A percentile compares a stretch with the other conserved stretches of the same genome.
phyloP scores from a whole-genome alignment of 1,139 yeast species.

The Sugiyamaella xylanicola region DNA sequence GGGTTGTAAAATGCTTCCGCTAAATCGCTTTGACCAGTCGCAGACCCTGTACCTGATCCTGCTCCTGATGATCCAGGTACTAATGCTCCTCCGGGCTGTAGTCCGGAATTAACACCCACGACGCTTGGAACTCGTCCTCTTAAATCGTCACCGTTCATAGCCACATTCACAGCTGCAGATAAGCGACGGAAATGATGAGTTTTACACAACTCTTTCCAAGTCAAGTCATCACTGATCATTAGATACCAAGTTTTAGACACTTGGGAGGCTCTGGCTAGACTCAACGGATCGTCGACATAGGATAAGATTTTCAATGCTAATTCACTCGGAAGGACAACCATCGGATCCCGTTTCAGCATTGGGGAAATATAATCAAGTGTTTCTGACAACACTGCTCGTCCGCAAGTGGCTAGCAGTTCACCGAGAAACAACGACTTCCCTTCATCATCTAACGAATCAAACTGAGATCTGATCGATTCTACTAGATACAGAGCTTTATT shows the following conservation, averaged over 20 bases:
- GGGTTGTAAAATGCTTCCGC: slow-evolving; percentile 43
- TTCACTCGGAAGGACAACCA: slow-evolving; percentile 80
- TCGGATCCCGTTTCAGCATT: slow-evolving; percentile 81
- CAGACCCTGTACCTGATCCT: not conserved
- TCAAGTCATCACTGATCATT: slow-evolving; percentile 46
- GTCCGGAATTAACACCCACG: not conserved
- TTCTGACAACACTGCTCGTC: slow-evolving; percentile 65
- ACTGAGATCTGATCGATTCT: slow-evolving; percentile 19
- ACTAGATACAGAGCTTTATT: slow-evolving; percentile 2
- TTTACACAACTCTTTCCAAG: slow-evolving; percentile 48
- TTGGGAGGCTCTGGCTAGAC: slow-evolving; percentile 49
- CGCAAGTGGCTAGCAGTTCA: slow-evolving; percentile 37
- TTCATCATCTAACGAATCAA: slow-evolving; percentile 25
- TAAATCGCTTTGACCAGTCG: slow-evolving; percentile 27
- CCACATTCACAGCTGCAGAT: slow-evolving; percentile 41
- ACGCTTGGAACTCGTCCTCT: slow-evolving; percentile 29
- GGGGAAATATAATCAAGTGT: slow-evolving; percentile 75
- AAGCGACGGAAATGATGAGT: slow-evolving; percentile 45
- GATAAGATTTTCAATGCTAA: slow-evolving; percentile 80
- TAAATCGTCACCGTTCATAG: slow-evolving; percentile 21
- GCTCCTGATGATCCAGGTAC: not conserved
- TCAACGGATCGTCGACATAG: slow-evolving; percentile 62
- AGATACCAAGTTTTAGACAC: slow-evolving; percentile 48
- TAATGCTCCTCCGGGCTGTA: not conserved
- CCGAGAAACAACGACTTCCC: slow-evolving; percentile 34